Evolutionary conservation across 1,139 yeast genomes (phyloP).

Genomic region (Pichia sp.): DNA sequence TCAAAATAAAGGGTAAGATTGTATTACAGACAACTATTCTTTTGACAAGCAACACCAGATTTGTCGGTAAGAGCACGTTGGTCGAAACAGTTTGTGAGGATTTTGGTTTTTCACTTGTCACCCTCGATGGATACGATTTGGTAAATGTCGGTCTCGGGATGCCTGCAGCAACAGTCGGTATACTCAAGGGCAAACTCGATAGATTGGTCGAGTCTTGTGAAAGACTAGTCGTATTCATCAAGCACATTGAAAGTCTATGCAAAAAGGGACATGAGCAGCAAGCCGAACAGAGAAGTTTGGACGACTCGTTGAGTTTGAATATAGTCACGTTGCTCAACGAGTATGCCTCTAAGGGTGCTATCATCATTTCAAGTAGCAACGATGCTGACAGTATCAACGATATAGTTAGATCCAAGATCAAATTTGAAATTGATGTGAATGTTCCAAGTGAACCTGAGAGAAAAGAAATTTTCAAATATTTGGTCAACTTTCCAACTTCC

Average conservation of each 20-base stretch:
- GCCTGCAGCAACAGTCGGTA: constrained; percentile 76
- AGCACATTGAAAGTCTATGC: constrained; percentile 73
- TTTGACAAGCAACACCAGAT: constrained; percentile 65
- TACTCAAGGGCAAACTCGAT: constrained; percentile 72
- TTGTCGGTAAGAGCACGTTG: constrained; percentile 72
- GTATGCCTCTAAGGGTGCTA: constrained; percentile 42
- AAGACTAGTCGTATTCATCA: constrained; percentile 50
- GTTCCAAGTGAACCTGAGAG: constrained; percentile 83
- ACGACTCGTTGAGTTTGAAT: constrained; percentile 54
- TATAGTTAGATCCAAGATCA: constrained; percentile 60
- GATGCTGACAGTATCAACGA: constrained; percentile 71
- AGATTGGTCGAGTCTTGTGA: constrained; percentile 42
- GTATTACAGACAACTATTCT: constrained; percentile 57
- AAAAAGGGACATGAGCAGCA: constrained; percentile 60
- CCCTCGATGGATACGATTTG: constrained; percentile 62
- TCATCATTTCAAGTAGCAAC: constrained; percentile 66
- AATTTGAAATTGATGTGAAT: constrained; percentile 69
- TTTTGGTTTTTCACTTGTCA: constrained; percentile 65
- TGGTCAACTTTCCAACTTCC: constrained; percentile 31
- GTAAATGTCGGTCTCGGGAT: constrained; percentile 53
- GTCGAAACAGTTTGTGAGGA: constrained; percentile 52
- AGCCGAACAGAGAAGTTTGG: constrained; percentile 35
- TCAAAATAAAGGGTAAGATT: constrained; percentile 25
- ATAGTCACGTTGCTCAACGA: constrained; percentile 57
- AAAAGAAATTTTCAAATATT: constrained; percentile 52